Percentiles rank a stretch among this genome's conserved stretches.
These are phyloP conservation scores for Ophiosphaerella korrae DNA, from an alignment of 2,329 filamentous ascomycete genomes.

Conservation along the genomic window DNA sequence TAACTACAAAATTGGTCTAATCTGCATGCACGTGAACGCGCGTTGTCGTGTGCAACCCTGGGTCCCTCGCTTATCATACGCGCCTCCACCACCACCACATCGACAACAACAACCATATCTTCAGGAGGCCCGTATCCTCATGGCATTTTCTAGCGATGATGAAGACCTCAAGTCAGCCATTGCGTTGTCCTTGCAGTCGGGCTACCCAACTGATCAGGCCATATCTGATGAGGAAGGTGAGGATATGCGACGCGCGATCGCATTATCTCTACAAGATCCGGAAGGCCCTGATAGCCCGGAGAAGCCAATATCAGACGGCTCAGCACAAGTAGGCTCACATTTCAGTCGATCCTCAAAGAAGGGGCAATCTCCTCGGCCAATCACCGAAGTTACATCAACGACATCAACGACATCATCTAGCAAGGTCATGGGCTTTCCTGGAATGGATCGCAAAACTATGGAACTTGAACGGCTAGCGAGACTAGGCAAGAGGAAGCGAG, in stretches of 20 bases:
- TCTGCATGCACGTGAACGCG: too few relatives aligned
- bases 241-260: slow-evolving; percentile 34
- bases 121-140: slow-evolving; percentile 3
- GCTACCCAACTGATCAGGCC: slow-evolving; percentile 5
- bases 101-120: slow-evolving; percentile 3
- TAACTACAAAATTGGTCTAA: neutral
- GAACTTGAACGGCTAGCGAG: slow-evolving; percentile 81
- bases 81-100: neutral
- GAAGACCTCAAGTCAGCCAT: slow-evolving; percentile 35
- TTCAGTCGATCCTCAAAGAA: neutral
- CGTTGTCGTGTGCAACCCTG: neutral
- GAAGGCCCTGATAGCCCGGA: neutral
- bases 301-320: neutral
- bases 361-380: neutral
- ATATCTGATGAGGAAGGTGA: slow-evolving; percentile 27
- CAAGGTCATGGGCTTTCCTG: slow-evolving; percentile 37
- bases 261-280: slow-evolving; percentile 29
- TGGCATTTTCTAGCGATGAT: slow-evolving; percentile 36
- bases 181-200: slow-evolving; percentile 35
- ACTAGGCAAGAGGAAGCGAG: slow-evolving; percentile 64
- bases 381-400: neutral
- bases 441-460: slow-evolving; percentile 80
- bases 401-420: neutral
- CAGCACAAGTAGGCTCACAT: neutral
- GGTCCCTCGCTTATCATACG: neutral